Conservation (phyloP, 805 yeast species). For the Yamadazyma scolyti region DNA sequence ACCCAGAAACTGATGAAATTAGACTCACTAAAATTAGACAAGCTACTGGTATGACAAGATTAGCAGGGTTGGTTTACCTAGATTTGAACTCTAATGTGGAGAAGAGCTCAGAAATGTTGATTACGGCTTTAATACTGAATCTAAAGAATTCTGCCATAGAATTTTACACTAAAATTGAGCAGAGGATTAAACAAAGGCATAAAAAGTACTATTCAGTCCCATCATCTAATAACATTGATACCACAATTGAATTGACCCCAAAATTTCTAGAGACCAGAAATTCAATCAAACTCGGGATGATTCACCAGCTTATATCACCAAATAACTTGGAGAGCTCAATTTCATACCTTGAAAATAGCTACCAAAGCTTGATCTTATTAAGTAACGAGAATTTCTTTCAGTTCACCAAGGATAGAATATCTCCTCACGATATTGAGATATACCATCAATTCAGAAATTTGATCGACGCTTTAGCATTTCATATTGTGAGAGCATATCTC, state of each 20-base stretch:
- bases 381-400: constrained; percentile 11
- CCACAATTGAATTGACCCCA: constrained; percentile 31
- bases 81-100: constrained; percentile 11
- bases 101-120: constrained; percentile 29
- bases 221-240: constrained; percentile 18
- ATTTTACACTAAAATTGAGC: constrained; percentile 30
- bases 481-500: constrained; percentile 58
- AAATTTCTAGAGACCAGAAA: constrained; percentile 35
- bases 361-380: constrained; percentile 26
- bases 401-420: constrained; percentile 10
- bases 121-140: constrained; percentile 25
- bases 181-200: constrained; percentile 28
- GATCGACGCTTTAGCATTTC: constrained; percentile 59
- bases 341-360: constrained; percentile 28
- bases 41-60: constrained; percentile 25
- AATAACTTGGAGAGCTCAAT: constrained; percentile 29
- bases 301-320: constrained; percentile 29
- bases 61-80: constrained; percentile 27
- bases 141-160: constrained; percentile 26
- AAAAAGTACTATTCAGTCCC: constrained; percentile 37
- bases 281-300: constrained; percentile 31
- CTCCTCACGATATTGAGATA: constrained; percentile 27
- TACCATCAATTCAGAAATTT: constrained; percentile 39
- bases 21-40: constrained; percentile 23
- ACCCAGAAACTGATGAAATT: constrained; percentile 14